phyloP scores from a whole-genome alignment of 768 basidiomycete species.

The Hypsizygus marmoreus region DNA sequence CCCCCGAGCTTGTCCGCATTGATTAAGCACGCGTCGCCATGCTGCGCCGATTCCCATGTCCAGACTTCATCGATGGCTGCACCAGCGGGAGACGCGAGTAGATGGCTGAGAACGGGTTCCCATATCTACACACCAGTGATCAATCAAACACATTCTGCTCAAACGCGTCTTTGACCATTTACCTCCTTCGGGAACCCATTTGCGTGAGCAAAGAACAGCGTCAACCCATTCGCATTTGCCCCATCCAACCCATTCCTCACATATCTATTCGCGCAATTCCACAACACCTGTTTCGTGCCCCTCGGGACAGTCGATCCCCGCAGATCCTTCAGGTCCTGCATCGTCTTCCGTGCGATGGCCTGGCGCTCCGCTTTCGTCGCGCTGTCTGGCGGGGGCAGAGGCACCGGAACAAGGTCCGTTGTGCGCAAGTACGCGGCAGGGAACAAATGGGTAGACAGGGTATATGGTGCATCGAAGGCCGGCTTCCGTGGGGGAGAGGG shows the following conservation, averaged over 20 bases:
- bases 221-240: slow-evolving; percentile 47
- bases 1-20: slow-evolving; percentile 60
- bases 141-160: background rate
- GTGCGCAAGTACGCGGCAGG: slow-evolving; percentile 55
- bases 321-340: slow-evolving; percentile 26
- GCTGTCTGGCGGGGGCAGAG: slow-evolving; percentile 26
- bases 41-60: slow-evolving; percentile 82
- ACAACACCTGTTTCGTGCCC: slow-evolving; percentile 49
- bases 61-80: slow-evolving; percentile 66
- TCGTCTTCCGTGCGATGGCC: slow-evolving; percentile 24
- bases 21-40: slow-evolving; percentile 80
- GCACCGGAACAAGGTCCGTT: slow-evolving; percentile 41
- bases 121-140: slow-evolving; percentile 56
- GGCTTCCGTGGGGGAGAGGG: slow-evolving; percentile 41
- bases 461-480: slow-evolving; percentile 36
- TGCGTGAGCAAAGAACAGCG: slow-evolving; percentile 78
- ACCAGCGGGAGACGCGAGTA: slow-evolving; percentile 48
- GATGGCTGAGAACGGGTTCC: slow-evolving; percentile 62
- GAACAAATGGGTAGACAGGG: slow-evolving; percentile 54
- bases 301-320: slow-evolving; percentile 35
- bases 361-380: slow-evolving; percentile 40
- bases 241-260: slow-evolving; percentile 36
- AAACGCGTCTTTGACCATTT: slow-evolving; percentile 16
- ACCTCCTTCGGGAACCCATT: slow-evolving; percentile 92
- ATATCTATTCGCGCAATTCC: slow-evolving; percentile 77